Evolutionary conservation across 2,329 filamentous ascomycete genomes (phyloP), one percentile per base, ranked within the genome.

Genomic region (Penicillium vulpinum): DNA sequence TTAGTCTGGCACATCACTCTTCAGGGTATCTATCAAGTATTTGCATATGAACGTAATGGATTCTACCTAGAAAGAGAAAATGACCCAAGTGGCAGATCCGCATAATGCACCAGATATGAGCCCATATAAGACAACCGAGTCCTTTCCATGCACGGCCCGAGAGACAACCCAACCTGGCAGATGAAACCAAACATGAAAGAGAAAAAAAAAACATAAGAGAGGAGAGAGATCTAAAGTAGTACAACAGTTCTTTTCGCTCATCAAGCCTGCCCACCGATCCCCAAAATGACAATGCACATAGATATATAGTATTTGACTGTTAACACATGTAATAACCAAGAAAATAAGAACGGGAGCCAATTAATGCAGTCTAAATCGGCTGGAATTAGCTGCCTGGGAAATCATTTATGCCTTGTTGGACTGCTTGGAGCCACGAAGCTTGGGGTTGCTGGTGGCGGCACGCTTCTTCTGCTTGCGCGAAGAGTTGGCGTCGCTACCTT

Each of bases 401-500:
- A 24, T 35, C 45, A 60, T 51, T 63, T 71, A 72, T 46, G 71
- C 64, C 44, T 70, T 67, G 43, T 67, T 64, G 5, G 74, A 70
- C 64, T 76, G 72, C 68, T 77, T 77, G 43, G 73, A 72, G 48
- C 75, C 75, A 13, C 75, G 73, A 39, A 77, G 75, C 65, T 77
- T 77, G 47, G 75, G 75, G 68, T 77, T 77, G 67, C 65, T 71
- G 49, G 75, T 66, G 16, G 75, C 70, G 57, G 73, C 70, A 53
- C 75, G 73, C 71, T 79, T 78, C 66, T 77, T 77, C 67, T 78
- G 77, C 64, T 76, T 76, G 43, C 72, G 73, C 15, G 72, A 73
- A 55, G 70, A 69, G 58, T 68, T 71, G 26, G 74, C 59, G 31
- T 80, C 81, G 35, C 71, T 73, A 29, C 92, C 93, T 75, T 97